phyloP scores from a whole-genome alignment of 192 early-diverging fungal genomes.

The Umbelopsis sp. region DNA sequence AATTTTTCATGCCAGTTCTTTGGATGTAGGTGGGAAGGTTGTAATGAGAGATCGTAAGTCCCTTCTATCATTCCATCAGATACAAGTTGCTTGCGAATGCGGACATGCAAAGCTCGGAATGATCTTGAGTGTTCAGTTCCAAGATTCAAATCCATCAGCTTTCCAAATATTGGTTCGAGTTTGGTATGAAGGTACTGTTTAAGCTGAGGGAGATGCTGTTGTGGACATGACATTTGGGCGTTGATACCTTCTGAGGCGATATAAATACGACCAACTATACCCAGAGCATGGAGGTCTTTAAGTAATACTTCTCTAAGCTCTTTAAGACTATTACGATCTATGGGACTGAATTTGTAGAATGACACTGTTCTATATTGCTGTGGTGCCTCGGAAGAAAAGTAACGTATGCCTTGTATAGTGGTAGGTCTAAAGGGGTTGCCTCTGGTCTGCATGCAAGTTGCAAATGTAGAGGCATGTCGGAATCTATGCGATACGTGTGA shows the following conservation, averaged over 20 bases:
- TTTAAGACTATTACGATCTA: slow-evolving; percentile 27
- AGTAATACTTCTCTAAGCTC: slow-evolving; percentile 44
- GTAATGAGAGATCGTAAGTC: slow-evolving; percentile 56
- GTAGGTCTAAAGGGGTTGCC: neutral
- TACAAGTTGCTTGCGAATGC: slow-evolving; percentile 66
- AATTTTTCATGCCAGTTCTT: slow-evolving; percentile 66
- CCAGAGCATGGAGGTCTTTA: slow-evolving; percentile 43
- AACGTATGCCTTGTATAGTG: neutral
- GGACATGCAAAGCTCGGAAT: slow-evolving; percentile 69
- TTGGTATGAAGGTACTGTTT: slow-evolving; percentile 52
- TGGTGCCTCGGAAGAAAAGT: neutral
- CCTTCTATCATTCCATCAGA: slow-evolving; percentile 53
- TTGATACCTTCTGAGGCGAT: slow-evolving; percentile 76
- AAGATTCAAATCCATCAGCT: slow-evolving; percentile 61
- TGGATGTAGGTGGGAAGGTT: slow-evolving; percentile 69
- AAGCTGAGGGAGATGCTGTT: slow-evolving; percentile 45
- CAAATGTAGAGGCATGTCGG: too few species aligned
- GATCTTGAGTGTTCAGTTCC: slow-evolving; percentile 62
- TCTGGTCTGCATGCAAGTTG: neutral
- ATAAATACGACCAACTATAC: slow-evolving; percentile 75
- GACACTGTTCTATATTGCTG: slow-evolving; percentile 44
- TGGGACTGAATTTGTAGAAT: slow-evolving; percentile 55
- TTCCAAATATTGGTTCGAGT: slow-evolving; percentile 30
- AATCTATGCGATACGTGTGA: too few species aligned
- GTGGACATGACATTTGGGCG: slow-evolving; percentile 75